phyloP scores from a whole-genome alignment of 352 stramenopile species.

The Phytopythium ostracodes region DNA sequence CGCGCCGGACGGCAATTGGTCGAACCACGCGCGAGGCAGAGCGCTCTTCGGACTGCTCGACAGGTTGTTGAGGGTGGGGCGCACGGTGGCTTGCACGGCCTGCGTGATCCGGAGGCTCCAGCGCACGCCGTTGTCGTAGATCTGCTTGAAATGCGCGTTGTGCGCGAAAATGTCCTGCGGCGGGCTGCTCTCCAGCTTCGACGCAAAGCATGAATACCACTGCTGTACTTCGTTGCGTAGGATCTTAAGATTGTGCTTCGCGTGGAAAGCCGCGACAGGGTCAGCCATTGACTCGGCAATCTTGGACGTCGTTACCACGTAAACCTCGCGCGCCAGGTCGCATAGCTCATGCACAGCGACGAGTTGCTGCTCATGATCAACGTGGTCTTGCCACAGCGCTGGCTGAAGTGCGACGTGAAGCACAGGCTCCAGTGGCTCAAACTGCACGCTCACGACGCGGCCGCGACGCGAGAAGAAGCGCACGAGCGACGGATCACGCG shows the following conservation, averaged over 20 bases:
- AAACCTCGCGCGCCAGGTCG: constrained; percentile 69
- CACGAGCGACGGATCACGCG: constrained; percentile 62
- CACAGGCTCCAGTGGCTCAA: constrained; percentile 76
- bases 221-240: constrained; percentile 78
- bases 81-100: constrained; percentile 76
- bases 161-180: constrained; percentile 75
- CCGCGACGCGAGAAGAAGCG: constrained; percentile 75
- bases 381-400: constrained; percentile 76
- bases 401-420: constrained; percentile 81
- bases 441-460: constrained; percentile 72
- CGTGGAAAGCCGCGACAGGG: constrained; percentile 57
- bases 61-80: constrained; percentile 52
- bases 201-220: constrained; percentile 78
- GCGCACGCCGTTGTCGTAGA: constrained; percentile 69
- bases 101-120: constrained; percentile 79
- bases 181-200: constrained; percentile 65
- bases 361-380: constrained; percentile 62
- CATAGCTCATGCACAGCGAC: constrained; percentile 71
- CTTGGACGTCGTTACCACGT: constrained; percentile 71
- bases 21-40: constrained; percentile 75
- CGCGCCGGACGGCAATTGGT: constrained; percentile 44
- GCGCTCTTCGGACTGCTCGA: constrained; percentile 71
- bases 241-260: constrained; percentile 70
- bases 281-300: constrained; percentile 74
- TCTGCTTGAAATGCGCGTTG: constrained; percentile 78